phyloP scores from a whole-genome alignment of 2,329 filamentous ascomycete species.

The Chaetomiaceae sp. region DNA sequence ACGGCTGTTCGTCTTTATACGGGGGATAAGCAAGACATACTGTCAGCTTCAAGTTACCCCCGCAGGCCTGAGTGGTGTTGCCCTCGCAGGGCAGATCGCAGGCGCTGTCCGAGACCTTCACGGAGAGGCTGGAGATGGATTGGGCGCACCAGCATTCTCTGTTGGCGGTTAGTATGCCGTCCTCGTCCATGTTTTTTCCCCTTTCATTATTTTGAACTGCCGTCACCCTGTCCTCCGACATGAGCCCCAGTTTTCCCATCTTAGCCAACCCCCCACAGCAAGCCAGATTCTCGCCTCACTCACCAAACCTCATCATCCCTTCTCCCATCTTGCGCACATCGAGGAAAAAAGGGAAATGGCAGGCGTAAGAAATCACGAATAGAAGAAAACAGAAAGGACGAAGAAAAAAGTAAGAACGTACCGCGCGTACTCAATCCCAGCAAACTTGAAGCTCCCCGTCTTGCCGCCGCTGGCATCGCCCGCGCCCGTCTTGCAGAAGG shows the following conservation, averaged over 20 bases:
- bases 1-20: no score
- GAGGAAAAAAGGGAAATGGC: background rate
- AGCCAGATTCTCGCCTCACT: no score
- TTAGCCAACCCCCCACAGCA: no score
- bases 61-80: slow-evolving; percentile 48
- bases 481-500: slow-evolving; percentile 42
- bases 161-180: background rate
- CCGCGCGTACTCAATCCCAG: slow-evolving; percentile 52
- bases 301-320: background rate
- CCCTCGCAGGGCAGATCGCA: slow-evolving; percentile 54
- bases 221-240: background rate
- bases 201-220: background rate
- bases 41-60: slow-evolving; percentile 47
- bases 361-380: background rate
- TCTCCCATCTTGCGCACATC: background rate
- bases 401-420: slow-evolving; percentile 24
- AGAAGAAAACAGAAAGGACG: background rate
- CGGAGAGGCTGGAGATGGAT: slow-evolving; percentile 43
- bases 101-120: slow-evolving; percentile 41
- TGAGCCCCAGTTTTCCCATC: no score
- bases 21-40: slow-evolving; percentile 28
- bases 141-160: slow-evolving; percentile 60
- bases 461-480: slow-evolving; percentile 30
- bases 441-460: slow-evolving; percentile 35
- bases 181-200: background rate